These are phyloP conservation scores for Gossypium longicalyx DNA, from an alignment of 345 rosid genomes.

Conservation along the genomic window DNA sequence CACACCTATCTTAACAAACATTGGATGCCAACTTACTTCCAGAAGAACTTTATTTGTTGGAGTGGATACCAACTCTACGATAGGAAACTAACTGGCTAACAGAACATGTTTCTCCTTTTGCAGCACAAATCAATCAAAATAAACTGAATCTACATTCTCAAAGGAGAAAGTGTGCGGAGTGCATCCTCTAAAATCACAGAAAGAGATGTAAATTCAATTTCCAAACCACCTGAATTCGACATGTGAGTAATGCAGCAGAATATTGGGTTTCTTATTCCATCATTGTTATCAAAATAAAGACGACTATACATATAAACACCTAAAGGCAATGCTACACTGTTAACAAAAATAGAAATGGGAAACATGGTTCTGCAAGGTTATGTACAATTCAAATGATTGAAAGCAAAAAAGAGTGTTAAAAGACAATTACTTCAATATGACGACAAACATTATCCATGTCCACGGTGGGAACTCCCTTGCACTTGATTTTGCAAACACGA, in stretches of 20 bases:
- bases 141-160: neutral
- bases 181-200: neutral
- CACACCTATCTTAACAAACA: constrained; percentile 1
- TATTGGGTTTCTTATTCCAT: neutral
- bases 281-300: neutral
- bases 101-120: neutral
- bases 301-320: neutral
- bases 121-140: neutral
- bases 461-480: constrained; percentile 85
- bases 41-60: neutral
- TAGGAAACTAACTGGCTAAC: neutral
- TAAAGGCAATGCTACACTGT: neutral
- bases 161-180: constrained; percentile 19
- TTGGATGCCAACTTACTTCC: constrained; percentile 8
- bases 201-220: neutral
- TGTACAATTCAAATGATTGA: neutral
- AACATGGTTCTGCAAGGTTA: neutral
- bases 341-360: neutral
- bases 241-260: too few relatives aligned
- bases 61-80: constrained; percentile 1
- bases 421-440: constrained; percentile 64
- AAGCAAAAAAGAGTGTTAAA: neutral
- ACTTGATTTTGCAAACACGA: constrained; percentile 77
- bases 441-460: constrained; percentile 86
- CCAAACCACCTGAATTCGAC: neutral